Evolutionary conservation across 352 stramenopile species (phyloP), one percentile per base, ranked within the genome.

Genomic region (Globisporangium echinulatum): DNA sequence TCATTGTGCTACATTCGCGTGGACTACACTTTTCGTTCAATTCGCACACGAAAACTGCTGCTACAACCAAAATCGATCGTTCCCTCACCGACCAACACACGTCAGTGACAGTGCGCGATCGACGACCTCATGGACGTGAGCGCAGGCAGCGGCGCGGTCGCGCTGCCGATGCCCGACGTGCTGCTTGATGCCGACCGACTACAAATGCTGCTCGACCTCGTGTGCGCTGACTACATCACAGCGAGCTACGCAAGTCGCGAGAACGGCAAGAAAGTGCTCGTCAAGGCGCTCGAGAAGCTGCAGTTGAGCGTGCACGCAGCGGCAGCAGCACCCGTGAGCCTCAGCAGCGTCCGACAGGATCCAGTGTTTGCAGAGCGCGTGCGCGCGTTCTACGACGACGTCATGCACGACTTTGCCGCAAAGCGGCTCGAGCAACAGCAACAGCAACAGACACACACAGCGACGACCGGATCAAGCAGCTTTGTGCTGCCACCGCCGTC

Each of bases 201-300:
- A 50, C 85, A 85, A 64, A 88, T 94, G 82, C 67, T 94, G 56
- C 77, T 94, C 50, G 85, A 94, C 61, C 77, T 92, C 46, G 82
- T 92, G 62, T 92, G 82, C 63, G 81, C 77, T 19, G 82, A 94
- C 75, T 94, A 90, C 70, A 81, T 94, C 63, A 94, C 83, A 13
- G 85, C 85, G 25, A 87, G 82, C 58, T 91, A 92, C 64, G 85
- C 85, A 19, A 92, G 82, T 66, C 82, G 77, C 47, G 82, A 94
- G 70, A 94, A 90, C 61, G 85, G 75, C 61, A 88, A 88, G 67
- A 75, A 77, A 36, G 84, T 92, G 46, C 66, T 94, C 50, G 58
- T 85, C 49, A 85, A 89, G 62, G 82, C 85, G 56, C 71, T 94
- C 13, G 70, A 88, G 59, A 94, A 94, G 68, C 79, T 94, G 57